These are phyloP conservation scores for Arthroderma sp. DNA, from an alignment of 2,329 filamentous ascomycete genomes.

Conservation along the genomic window DNA sequence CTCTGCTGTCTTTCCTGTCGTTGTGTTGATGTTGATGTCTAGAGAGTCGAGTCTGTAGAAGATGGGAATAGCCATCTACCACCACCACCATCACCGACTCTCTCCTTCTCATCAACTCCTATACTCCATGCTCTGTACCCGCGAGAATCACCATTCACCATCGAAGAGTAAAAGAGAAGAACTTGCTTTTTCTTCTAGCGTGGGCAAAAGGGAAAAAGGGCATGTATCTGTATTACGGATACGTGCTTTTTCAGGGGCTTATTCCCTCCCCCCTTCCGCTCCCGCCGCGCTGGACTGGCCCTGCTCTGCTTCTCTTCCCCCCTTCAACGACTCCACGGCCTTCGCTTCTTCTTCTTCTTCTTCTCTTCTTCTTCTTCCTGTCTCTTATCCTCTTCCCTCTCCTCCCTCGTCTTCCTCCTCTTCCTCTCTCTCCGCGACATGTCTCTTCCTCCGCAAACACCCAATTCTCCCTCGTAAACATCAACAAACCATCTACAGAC, in stretches of 20 bases:
- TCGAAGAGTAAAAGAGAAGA: not conserved
- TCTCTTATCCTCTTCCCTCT: slow-evolving; percentile 3
- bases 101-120: too few relatives aligned
- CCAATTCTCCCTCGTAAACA: not conserved
- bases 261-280: slow-evolving; percentile 18
- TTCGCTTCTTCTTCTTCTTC: slow-evolving; percentile 18
- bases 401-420: slow-evolving; percentile 5
- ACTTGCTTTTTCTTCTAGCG: not conserved
- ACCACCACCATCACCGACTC: not conserved
- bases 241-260: slow-evolving; percentile 4
- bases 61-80: not conserved
- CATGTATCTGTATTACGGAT: slow-evolving; percentile 5
- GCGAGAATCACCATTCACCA: too few relatives aligned
- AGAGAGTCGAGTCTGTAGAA: not conserved
- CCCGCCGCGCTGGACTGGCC: slow-evolving; percentile 28
- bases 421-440: not conserved
- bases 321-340: slow-evolving; percentile 21
- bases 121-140: too few relatives aligned
- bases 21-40: not conserved
- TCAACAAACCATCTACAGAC: not conserved
- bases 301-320: slow-evolving; percentile 21
- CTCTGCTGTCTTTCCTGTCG: not conserved
- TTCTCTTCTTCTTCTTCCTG: not conserved
- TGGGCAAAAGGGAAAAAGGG: not conserved
- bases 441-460: not conserved